Evolutionary conservation across 2,329 filamentous ascomycete species (phyloP).

Genomic region (Cytospora paraplurivora): DNA sequence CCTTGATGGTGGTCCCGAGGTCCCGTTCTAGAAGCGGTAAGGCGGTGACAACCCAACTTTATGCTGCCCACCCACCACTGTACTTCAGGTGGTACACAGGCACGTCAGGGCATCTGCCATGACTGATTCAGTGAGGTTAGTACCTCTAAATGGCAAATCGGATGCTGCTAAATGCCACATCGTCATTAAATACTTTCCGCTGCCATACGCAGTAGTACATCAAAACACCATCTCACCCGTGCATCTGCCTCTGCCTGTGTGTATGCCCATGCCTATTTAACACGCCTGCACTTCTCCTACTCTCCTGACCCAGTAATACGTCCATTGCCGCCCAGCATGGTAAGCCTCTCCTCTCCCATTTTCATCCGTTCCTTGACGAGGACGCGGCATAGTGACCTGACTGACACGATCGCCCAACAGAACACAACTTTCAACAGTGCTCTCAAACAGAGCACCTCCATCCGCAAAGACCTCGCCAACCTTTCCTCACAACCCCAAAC

Average conservation of each 20-base stretch:
- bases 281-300: neutral
- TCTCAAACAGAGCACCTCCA: conserved; percentile 78
- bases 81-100: no score
- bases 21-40: neutral
- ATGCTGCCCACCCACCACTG: neutral
- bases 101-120: no score
- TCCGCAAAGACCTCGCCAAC: conserved; percentile 74
- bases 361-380: no score
- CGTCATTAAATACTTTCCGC: neutral
- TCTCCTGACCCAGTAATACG: neutral
- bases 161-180: neutral
- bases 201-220: neutral
- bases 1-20: neutral
- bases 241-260: no score
- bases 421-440: conserved; percentile 86
- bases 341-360: neutral
- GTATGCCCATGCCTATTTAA: neutral
- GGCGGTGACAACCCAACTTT: neutral
- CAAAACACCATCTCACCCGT: neutral
- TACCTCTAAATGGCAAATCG: neutral
- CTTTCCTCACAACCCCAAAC: conserved; percentile 55
- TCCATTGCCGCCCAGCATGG: neutral
- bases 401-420: conserved; percentile 43
- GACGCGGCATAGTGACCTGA: neutral
- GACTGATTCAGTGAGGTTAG: neutral